Base-by-base conservation (phyloP, 305 asterid species). In the Fraxinus albicans region DNA sequence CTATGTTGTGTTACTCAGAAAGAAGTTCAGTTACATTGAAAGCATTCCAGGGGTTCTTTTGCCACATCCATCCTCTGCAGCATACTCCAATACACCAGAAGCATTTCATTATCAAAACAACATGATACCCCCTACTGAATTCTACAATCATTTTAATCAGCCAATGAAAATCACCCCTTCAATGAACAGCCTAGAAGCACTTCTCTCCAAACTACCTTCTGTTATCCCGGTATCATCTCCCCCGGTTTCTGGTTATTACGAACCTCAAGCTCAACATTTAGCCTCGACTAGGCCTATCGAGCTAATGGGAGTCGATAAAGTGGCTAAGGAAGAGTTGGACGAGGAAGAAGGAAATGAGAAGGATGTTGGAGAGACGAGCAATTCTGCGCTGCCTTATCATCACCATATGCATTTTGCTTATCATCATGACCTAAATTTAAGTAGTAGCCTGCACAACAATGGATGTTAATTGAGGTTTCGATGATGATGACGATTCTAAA, bases 101-200 rank as follows among this genome's bases (percentile, higher is more conserved):
- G 88, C 91, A 36, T 89, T 93, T 94, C 94, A 91, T 67, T 87
- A 74, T 65, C 94, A 83, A 2, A 85, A 87, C 82, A 90, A 76
- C 67, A 17, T 77, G 13, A 10, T 82, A 0, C 87, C 85, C 27
- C 70, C 85, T 1, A 58, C 80, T 47, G 88, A 90, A 17, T 85
- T 77, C 33, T 87, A 84, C 19, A 87, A 90, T 35, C 94, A 92
- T 75, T 83, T 86, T 79, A 81, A 86, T 40, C 84, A 84, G 1
- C 85, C 93, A 35, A 87, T 92, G 93, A 91, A 88, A 58, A 88
- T 96, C 33, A 84, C 98, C 13, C 99, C 98, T 1, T 96, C 99
- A 2, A 95, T 96, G 99, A 96, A 93, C 87, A 96, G 99, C 86
- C 98, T 96, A 0, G 98, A 96, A 81, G 97, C 99, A 83, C 97